Evolutionary conservation across 129 eudicot species (phyloP), one percentile per base, ranked within the genome.

Genomic region (Flaveria bidentis): DNA sequence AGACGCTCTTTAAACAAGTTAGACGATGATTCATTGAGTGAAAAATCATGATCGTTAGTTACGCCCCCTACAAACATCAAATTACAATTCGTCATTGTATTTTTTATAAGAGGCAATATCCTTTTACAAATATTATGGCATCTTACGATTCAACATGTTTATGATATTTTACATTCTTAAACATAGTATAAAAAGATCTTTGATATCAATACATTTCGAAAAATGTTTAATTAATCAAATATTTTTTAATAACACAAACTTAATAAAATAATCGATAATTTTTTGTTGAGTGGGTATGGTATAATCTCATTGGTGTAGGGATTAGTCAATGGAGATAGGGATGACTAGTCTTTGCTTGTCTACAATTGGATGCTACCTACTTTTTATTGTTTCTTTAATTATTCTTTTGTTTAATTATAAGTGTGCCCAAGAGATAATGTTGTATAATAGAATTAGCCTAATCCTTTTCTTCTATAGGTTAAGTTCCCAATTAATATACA

Each of bases 311-410:
- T 65, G 83, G 79, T 52, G 73, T 53, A 52, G 75, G 75, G 52
- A 52, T 73, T 66, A 30, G 53, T 78, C 73, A 30, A 30, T 30
- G 36, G 5, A 30, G 5, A 30, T 65, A 65, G 69, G 74, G 36
- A 80, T 67, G 72, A 72, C 68, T 28, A 44, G 79, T 47, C 78
- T 79, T 73, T 53, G 69, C 62, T 53, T 44, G 30, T 73, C 74
- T 73, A 80, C 83, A 66, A 80, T 66, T 80, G 79, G 75, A 73
- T 73, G 51, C 62, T 73, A 73, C 83, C 79, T 66, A 80, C 79
- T 73, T 80, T 80, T 17, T 65, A 80, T 52, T 39, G 45, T 52
- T 53, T 49, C 9, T 28, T 52, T 33, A 61, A 20, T 60, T 49
- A 30, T 60, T 60, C 12, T 25, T 6, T 58, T n/a, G 4, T 58